Evolutionary conservation across 1,139 yeast genomes (phyloP).

Genomic region (Kluyveromyces marxianus): DNA sequence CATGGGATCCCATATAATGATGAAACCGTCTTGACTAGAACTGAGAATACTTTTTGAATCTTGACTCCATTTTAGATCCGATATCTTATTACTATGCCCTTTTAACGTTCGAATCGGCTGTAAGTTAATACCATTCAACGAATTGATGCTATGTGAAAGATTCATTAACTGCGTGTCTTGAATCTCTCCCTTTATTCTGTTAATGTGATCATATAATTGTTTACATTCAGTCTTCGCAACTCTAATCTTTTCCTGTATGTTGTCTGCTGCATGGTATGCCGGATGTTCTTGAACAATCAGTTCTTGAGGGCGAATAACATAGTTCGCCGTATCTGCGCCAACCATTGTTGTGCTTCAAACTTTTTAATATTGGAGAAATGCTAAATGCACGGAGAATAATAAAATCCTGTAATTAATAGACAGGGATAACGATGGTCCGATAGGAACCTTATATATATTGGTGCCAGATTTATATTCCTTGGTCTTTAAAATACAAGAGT

Average conservation of each 20-base stretch:
- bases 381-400: too few species aligned
- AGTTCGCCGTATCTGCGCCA: not conserved
- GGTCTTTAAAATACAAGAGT: too few species aligned
- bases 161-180: conserved; percentile 42
- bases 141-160: conserved; percentile 32
- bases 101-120: conserved; percentile 38
- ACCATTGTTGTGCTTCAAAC: not conserved
- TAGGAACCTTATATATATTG: too few species aligned
- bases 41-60: conserved; percentile 56
- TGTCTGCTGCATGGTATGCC: conserved; percentile 13
- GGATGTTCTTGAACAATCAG: not conserved
- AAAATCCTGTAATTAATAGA: too few species aligned
- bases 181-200: conserved; percentile 35
- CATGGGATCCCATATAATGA: conserved; percentile 76
- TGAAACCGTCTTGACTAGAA: conserved; percentile 82
- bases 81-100: conserved; percentile 74
- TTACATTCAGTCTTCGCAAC: conserved; percentile 42
- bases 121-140: conserved; percentile 26
- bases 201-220: conserved; percentile 43
- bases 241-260: conserved; percentile 27
- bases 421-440: too few species aligned
- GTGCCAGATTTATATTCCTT: too few species aligned
- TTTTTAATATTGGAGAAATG: too few species aligned
- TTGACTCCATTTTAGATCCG: conserved; percentile 59
- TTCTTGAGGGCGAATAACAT: conserved; percentile 2